These are phyloP conservation scores for Ascochyta rabiei DNA, from an alignment of 2,329 filamentous ascomycete species.

Conservation along the genomic window DNA sequence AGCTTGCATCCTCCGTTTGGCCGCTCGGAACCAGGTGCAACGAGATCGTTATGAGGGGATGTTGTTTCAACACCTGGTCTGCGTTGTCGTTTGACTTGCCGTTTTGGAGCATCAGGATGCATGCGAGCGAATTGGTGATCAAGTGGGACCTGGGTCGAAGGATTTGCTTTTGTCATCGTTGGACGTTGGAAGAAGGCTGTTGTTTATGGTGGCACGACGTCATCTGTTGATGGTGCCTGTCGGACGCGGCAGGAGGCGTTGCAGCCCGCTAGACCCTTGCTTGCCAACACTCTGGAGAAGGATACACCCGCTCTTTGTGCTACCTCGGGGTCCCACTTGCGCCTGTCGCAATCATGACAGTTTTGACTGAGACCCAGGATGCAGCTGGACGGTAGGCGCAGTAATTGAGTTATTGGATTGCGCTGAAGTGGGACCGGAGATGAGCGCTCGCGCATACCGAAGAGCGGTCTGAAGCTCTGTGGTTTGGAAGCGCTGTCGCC, in stretches of 20 bases:
- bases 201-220: slow-evolving; percentile 3
- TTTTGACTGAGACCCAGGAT: neutral
- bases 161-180: slow-evolving; percentile 9
- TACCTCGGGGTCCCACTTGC: neutral
- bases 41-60: neutral
- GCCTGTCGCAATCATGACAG: neutral
- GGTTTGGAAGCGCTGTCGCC: slow-evolving; percentile 6
- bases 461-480: slow-evolving; percentile 11
- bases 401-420: neutral
- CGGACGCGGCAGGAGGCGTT: slow-evolving; percentile 12
- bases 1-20: neutral
- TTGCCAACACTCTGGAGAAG: slow-evolving; percentile 4
- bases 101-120: neutral
- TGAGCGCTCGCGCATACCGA: slow-evolving; percentile 6
- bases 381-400: neutral
- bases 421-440: neutral
- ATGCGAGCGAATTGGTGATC: slow-evolving; percentile 3
- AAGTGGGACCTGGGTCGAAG: neutral
- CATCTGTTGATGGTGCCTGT: slow-evolving; percentile 9
- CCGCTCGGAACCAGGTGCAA: slow-evolving; percentile 1
- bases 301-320: slow-evolving; percentile 8
- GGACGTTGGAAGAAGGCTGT: slow-evolving; percentile 5
- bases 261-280: slow-evolving; percentile 13
- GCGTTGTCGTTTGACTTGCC: neutral
- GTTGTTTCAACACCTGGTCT: slow-evolving; percentile 11